Evolutionary conservation across 371 early-diverging fungal species (phyloP).

Genomic region (Saksenaea vasiformis): DNA sequence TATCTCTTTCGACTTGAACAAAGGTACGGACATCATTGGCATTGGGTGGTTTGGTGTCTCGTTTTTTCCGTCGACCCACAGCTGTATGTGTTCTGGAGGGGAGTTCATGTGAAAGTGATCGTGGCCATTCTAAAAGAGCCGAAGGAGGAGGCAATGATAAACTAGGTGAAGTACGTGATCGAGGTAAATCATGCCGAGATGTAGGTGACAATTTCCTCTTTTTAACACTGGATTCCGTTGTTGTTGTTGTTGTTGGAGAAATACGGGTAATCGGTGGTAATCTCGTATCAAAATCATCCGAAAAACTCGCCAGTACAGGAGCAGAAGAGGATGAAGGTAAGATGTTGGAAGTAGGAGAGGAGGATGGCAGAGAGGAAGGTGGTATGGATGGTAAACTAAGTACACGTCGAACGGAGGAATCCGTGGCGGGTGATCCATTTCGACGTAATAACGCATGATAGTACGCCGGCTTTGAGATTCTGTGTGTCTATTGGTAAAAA

Average conservation of each 20-base stretch:
- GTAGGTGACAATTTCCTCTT: neutral
- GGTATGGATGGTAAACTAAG: constrained; percentile 22
- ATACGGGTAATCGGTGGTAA: neutral
- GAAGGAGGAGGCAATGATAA: constrained; percentile 21
- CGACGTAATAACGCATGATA: constrained; percentile 4
- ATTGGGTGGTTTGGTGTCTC: constrained; percentile 21
- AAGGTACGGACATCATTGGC: constrained; percentile 35
- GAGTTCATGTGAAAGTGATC: constrained; percentile 28
- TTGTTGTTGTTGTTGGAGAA: neutral
- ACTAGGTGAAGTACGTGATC: constrained; percentile 17
- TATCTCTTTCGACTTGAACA: constrained; percentile 65
- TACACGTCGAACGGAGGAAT: constrained; percentile 16
- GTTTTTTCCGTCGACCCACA: constrained; percentile 22
- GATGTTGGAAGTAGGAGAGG: neutral
- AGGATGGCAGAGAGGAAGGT: neutral
- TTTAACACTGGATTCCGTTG: neutral
- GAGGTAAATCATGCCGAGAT: neutral
- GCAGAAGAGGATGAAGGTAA: neutral
- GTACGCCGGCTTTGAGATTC: constrained; percentile 8
- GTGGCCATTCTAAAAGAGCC: constrained; percentile 17
- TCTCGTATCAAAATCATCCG: neutral
- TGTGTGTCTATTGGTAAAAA: neutral
- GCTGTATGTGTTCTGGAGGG: constrained; percentile 28
- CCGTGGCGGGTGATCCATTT: neutral
- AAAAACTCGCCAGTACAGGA: neutral